A percentile compares a stretch with the other conserved stretches of the same genome.
These are phyloP conservation scores for Nakazawaea ernobii DNA, from an alignment of 805 yeast genomes.

Conservation along the genomic window DNA sequence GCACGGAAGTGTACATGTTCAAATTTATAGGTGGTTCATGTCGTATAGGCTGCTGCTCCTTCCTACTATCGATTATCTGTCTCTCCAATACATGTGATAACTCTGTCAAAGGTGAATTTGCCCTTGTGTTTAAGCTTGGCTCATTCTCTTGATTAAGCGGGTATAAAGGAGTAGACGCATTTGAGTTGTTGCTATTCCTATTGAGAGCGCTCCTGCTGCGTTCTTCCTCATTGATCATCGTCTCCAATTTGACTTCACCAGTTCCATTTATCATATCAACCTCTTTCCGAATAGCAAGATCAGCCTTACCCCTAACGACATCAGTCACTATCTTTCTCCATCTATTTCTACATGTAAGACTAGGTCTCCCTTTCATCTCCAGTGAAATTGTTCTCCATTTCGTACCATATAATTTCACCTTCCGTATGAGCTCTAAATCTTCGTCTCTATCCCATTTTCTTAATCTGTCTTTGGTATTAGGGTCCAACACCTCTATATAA, in stretches of 20 bases:
- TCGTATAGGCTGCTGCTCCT: not conserved
- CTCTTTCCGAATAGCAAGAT: constrained; percentile 47
- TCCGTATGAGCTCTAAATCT: constrained; percentile 61
- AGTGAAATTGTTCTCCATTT: constrained; percentile 81
- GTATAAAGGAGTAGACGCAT: not conserved
- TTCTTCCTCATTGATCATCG: not conserved
- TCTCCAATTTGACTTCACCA: constrained; percentile 18
- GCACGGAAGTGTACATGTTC: constrained; percentile 10
- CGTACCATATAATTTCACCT: constrained; percentile 71
- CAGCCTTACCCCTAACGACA: constrained; percentile 63
- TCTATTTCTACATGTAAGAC: constrained; percentile 84
- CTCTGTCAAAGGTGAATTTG: constrained; percentile 11
- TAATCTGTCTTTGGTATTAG: constrained; percentile 68
- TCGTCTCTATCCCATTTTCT: constrained; percentile 78
- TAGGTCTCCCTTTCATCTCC: constrained; percentile 73
- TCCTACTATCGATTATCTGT: not conserved
- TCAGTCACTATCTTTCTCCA: constrained; percentile 85
- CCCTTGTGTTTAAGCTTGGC: not conserved
- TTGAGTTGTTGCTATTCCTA: not conserved
- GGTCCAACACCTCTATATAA: constrained; percentile 83
- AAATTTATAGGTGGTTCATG: not conserved
- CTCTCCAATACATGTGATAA: constrained; percentile 7
- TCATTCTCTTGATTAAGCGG: constrained; percentile 6
- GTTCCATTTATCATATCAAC: constrained; percentile 47
- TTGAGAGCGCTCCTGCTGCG: not conserved